Percentiles rank a stretch among this genome's conserved stretches.
Conservation (phyloP, 2,329 filamentous ascomycete species). For the Phialophora chinensis region DNA sequence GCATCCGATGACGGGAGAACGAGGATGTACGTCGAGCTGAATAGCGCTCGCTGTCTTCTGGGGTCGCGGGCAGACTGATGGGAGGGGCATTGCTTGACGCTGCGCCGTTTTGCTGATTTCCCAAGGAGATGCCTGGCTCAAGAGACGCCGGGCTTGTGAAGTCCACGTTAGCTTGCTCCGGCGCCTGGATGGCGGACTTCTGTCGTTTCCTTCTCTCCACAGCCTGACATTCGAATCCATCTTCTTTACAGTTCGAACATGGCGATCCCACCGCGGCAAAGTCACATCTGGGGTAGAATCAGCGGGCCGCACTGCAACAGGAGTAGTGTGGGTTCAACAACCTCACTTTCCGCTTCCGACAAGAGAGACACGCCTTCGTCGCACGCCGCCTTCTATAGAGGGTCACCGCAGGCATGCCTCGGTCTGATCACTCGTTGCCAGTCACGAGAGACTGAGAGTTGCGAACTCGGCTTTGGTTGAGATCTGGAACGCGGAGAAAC, state of each 20-base stretch:
- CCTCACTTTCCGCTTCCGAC: conserved; percentile 15
- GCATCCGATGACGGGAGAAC: conserved; percentile 11
- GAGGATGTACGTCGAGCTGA: conserved; percentile 5
- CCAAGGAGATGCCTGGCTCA: neutral
- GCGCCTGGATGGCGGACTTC: neutral
- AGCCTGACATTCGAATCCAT: conserved; percentile 13
- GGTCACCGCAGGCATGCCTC: conserved; percentile 5
- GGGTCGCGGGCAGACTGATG: conserved; percentile 1
- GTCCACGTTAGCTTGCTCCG: neutral
- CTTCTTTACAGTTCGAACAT: conserved; percentile 15
- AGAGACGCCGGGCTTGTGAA: neutral
- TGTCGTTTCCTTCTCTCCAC: conserved; percentile 14
- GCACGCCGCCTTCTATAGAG: conserved; percentile 1
- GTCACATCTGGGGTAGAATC: conserved; percentile 6
- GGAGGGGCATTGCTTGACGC: no score
- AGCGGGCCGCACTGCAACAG: neutral
- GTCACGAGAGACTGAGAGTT: no score
- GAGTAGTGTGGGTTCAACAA: neutral
- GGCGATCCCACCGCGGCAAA: conserved; percentile 10
- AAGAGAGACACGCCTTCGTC: conserved; percentile 15
- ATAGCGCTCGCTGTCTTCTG: conserved; percentile 4
- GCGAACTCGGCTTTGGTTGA: no score
- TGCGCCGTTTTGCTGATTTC: no score
- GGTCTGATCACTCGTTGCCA: no score
- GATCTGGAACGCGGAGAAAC: no score